Conservation (phyloP, 2,329 filamentous ascomycete species). For the Hyphodiscus sp. region DNA sequence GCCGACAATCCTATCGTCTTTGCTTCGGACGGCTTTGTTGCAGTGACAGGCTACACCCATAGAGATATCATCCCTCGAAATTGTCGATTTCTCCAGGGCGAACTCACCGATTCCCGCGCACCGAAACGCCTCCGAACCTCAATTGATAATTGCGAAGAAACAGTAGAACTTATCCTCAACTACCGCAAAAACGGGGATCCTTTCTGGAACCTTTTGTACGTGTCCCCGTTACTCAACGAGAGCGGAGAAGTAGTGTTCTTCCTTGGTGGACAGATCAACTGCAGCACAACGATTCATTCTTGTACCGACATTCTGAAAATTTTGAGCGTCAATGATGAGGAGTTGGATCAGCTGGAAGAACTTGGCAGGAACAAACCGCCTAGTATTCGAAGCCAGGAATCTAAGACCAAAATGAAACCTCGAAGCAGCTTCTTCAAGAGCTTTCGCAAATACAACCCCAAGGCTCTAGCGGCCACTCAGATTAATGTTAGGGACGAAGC, state of each 20-base stretch:
- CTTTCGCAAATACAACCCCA: conserved; percentile 21
- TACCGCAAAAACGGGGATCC: conserved; percentile 44
- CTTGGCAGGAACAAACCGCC: conserved; percentile 17
- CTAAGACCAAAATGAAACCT: neutral
- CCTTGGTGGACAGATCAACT: conserved; percentile 51
- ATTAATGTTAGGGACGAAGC: conserved; percentile 19
- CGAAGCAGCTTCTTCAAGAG: conserved; percentile 24
- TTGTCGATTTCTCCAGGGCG: conserved; percentile 44
- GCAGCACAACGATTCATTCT: conserved; percentile 46
- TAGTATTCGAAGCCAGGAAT: conserved; percentile 7
- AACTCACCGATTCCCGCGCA: conserved; percentile 37
- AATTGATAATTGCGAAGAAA: conserved; percentile 38
- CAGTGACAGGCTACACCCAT: conserved; percentile 43
- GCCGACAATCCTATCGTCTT: conserved; percentile 44
- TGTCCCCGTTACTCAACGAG: conserved; percentile 44
- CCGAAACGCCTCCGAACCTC: conserved; percentile 37
- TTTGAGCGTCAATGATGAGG: conserved; percentile 34
- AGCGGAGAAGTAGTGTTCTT: conserved; percentile 44
- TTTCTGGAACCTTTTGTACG: conserved; percentile 51
- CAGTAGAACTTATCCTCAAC: conserved; percentile 45
- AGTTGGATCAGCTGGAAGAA: conserved; percentile 24
- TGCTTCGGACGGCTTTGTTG: conserved; percentile 45
- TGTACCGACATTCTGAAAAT: conserved; percentile 45
- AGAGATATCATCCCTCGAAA: conserved; percentile 43
- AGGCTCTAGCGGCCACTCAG: too few relatives aligned